Evolutionary conservation across 2,329 filamentous ascomycete species (phyloP).

Genomic region (Scolecobasidium constrictum): DNA sequence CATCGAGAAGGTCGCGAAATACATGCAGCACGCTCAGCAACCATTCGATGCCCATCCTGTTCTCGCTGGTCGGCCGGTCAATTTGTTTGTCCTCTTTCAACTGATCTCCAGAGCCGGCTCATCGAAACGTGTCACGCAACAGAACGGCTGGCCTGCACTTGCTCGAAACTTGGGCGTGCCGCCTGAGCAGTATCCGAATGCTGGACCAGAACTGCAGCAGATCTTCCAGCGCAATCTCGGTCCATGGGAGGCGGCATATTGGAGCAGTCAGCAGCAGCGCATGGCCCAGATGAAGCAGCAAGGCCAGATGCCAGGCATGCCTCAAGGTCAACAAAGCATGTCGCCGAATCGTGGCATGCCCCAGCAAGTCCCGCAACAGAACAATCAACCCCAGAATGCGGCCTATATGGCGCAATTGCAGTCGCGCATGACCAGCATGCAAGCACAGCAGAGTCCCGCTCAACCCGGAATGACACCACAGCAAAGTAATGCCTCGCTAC

Average conservation of each 20-base stretch:
- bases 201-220: slow-evolving; percentile 55
- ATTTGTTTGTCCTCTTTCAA: slow-evolving; percentile 67
- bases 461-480: slow-evolving; percentile 31
- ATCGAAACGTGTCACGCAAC: slow-evolving; percentile 59
- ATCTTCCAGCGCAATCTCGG: slow-evolving; percentile 67
- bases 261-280: slow-evolving; percentile 34
- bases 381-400: slow-evolving; percentile 7
- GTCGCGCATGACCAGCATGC: slow-evolving; percentile 20
- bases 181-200: slow-evolving; percentile 42
- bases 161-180: slow-evolving; percentile 40
- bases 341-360: slow-evolving; percentile 18
- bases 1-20: slow-evolving; percentile 63
- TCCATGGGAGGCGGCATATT: slow-evolving; percentile 61
- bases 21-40: slow-evolving; percentile 64
- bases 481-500: slow-evolving; percentile 37
- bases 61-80: slow-evolving; percentile 62
- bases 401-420: slow-evolving; percentile 27
- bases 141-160: slow-evolving; percentile 64
- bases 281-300: slow-evolving; percentile 20
- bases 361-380: slow-evolving; percentile 10
- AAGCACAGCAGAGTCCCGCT: slow-evolving; percentile 25
- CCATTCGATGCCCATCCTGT: slow-evolving; percentile 65
- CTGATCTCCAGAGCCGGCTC: slow-evolving; percentile 67
- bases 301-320: slow-evolving; percentile 27
- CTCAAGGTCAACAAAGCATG: slow-evolving; percentile 15